phyloP scores from a whole-genome alignment of 345 rosid genomes.

The Rhizophora mangle region DNA sequence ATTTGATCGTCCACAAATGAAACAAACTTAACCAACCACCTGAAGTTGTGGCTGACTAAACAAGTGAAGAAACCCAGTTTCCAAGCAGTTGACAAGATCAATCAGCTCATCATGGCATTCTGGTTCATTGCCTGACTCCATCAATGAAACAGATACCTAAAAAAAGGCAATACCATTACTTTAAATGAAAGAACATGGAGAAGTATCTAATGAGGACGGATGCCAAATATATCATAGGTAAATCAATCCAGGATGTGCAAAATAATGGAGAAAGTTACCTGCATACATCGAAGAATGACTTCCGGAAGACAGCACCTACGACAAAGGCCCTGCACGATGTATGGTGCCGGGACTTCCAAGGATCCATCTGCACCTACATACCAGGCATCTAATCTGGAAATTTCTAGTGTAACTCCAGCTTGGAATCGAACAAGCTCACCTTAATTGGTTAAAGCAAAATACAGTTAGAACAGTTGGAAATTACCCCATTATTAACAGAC shows the following conservation, averaged over 20 bases:
- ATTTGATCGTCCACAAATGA: background rate
- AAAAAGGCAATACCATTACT: background rate
- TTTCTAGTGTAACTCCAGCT: conserved; percentile 87
- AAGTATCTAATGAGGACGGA: background rate
- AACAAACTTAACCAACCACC: background rate
- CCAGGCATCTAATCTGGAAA: conserved; percentile 94
- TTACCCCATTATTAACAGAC: background rate
- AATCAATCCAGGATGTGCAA: background rate
- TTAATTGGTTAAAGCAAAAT: conserved; percentile 25
- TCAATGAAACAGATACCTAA: conserved; percentile 77
- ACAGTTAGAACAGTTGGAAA: conserved; percentile 3
- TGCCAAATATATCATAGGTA: background rate
- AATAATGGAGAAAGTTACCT: conserved; percentile 41
- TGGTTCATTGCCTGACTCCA: conserved; percentile 63
- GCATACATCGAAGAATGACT: conserved; percentile 78
- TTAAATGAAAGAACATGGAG: background rate
- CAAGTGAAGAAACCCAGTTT: conserved; percentile 66
- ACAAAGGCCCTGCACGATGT: conserved; percentile 77
- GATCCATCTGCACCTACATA: conserved; percentile 69
- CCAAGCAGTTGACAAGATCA: conserved; percentile 69
- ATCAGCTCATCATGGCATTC: conserved; percentile 74
- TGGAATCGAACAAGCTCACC: conserved; percentile 94
- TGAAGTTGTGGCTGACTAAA: conserved; percentile 73
- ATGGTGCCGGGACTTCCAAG: conserved; percentile 72
- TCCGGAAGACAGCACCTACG: conserved; percentile 95